Evolutionary conservation across 805 yeast species (phyloP).

Genomic region (Metschnikowia baotianmanensis): DNA sequence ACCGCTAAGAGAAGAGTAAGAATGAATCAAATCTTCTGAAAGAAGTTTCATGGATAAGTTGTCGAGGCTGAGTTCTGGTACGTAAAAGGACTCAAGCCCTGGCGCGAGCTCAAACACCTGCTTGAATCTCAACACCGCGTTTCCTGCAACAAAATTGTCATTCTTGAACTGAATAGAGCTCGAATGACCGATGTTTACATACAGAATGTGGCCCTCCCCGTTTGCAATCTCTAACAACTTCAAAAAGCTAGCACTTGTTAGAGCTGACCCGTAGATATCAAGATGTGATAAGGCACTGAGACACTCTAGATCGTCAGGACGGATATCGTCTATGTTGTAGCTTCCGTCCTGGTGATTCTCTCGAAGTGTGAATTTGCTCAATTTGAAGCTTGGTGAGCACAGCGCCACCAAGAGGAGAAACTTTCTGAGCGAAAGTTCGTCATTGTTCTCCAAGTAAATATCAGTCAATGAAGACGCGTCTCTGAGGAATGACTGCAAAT

Average conservation of each 20-base stretch:
- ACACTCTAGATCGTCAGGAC: slow-evolving; percentile 23
- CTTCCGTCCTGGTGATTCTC: slow-evolving; percentile 24
- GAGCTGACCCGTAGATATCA: slow-evolving; percentile 25
- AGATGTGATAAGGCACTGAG: slow-evolving; percentile 24
- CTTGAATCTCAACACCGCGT: slow-evolving; percentile 10
- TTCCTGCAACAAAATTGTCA: slow-evolving; percentile 10
- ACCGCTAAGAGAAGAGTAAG: slow-evolving; percentile 6
- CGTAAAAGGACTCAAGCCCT: slow-evolving; percentile 22
- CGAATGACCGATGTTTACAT: slow-evolving; percentile 17
- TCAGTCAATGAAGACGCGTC: slow-evolving; percentile 1
- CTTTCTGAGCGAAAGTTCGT: slow-evolving; percentile 24
- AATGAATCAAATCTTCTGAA: slow-evolving; percentile 23
- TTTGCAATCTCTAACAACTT: slow-evolving; percentile 14
- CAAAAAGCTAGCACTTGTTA: slow-evolving; percentile 14
- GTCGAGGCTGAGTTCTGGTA: slow-evolving; percentile 39
- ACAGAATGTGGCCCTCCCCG: neutral
- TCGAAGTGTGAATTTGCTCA: slow-evolving; percentile 30
- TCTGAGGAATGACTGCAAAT: slow-evolving; percentile 1
- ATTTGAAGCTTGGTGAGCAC: slow-evolving; percentile 27
- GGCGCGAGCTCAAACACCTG: slow-evolving; percentile 18
- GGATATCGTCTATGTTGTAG: slow-evolving; percentile 28
- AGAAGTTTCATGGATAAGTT: slow-evolving; percentile 32
- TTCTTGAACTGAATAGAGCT: slow-evolving; percentile 14
- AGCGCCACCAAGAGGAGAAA: slow-evolving; percentile 30
- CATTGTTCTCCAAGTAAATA: slow-evolving; percentile 35